phyloP scores from a whole-genome alignment of 140 eudicot genomes.

The Erigeron philadelphicus region DNA sequence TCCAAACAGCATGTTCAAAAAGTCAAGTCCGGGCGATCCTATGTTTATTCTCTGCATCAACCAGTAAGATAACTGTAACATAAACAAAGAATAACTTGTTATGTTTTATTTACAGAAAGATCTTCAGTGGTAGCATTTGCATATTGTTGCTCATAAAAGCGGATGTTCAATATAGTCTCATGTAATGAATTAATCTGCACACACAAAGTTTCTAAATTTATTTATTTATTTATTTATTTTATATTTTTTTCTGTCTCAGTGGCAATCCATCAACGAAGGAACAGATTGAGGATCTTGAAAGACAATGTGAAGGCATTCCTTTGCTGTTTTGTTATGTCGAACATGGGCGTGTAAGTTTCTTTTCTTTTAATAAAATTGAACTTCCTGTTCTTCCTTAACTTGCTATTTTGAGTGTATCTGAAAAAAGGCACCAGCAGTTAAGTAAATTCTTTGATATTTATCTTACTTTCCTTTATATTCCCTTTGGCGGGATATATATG shows the following conservation, averaged over 20 bases:
- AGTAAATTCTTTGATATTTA: background rate
- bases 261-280: slow-evolving; percentile 50
- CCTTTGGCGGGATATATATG: background rate
- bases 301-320: slow-evolving; percentile 43
- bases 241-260: slow-evolving; percentile 27
- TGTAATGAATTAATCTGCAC: too few species aligned
- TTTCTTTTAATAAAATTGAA: slow-evolving; percentile 57
- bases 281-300: slow-evolving; percentile 55
- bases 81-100: too few species aligned
- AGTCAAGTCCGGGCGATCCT: slow-evolving; percentile 62
- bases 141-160: too few species aligned
- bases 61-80: background rate
- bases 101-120: too few species aligned
- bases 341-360: slow-evolving; percentile 73
- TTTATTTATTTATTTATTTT: too few species aligned
- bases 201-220: background rate
- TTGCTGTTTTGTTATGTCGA: slow-evolving; percentile 57
- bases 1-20: slow-evolving; percentile 79
- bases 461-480: background rate
- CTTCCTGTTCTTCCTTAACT: slow-evolving; percentile 65
- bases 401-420: background rate
- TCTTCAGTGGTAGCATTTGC: too few species aligned
- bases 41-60: slow-evolving; percentile 41
- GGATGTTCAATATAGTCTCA: too few species aligned
- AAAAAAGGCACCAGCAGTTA: background rate